Evolutionary conservation across 495 filamentous ascomycete genomes (phyloP).

Genomic region (Penicillium cataractarum): DNA sequence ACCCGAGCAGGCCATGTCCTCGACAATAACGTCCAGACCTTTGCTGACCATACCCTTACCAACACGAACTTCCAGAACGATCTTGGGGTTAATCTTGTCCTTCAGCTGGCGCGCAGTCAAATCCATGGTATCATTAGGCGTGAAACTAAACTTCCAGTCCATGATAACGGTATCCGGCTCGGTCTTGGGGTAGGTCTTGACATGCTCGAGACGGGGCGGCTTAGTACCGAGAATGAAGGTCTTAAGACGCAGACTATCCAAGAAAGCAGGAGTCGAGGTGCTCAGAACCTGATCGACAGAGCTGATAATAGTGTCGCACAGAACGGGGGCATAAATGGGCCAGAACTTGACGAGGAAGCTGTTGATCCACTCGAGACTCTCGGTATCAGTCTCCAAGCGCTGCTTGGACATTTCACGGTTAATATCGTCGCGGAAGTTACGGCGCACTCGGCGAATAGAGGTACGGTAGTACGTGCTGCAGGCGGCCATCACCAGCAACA

Average conservation of each 20-base stretch:
- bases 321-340: slow-evolving; percentile 95
- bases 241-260: slow-evolving; percentile 91
- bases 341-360: slow-evolving; percentile 98
- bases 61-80: slow-evolving; percentile 89
- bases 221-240: slow-evolving; percentile 92
- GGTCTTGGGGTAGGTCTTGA: slow-evolving; percentile 96
- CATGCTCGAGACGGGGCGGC: slow-evolving; percentile 92
- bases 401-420: slow-evolving; percentile 89
- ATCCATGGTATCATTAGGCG: slow-evolving; percentile 89
- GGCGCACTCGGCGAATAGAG: slow-evolving; percentile 86
- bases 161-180: slow-evolving; percentile 95
- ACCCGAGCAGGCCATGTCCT: slow-evolving; percentile 94
- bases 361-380: slow-evolving; percentile 99
- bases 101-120: slow-evolving; percentile 87
- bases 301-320: slow-evolving; percentile 87
- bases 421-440: slow-evolving; percentile 95
- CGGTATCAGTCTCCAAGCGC: slow-evolving; percentile 86
- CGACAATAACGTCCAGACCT: slow-evolving; percentile 95
- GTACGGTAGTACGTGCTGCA: slow-evolving; percentile 97
- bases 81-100: slow-evolving; percentile 95
- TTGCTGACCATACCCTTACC: slow-evolving; percentile 96
- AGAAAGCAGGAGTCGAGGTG: slow-evolving; percentile 83
- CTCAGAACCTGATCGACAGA: slow-evolving; percentile 96
- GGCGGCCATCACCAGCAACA: slow-evolving; percentile 86
- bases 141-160: slow-evolving; percentile 99